These are phyloP conservation scores for Plasmodium chabaudi DNA, from an alignment of 169 alveolate species.

Conservation along the genomic window DNA sequence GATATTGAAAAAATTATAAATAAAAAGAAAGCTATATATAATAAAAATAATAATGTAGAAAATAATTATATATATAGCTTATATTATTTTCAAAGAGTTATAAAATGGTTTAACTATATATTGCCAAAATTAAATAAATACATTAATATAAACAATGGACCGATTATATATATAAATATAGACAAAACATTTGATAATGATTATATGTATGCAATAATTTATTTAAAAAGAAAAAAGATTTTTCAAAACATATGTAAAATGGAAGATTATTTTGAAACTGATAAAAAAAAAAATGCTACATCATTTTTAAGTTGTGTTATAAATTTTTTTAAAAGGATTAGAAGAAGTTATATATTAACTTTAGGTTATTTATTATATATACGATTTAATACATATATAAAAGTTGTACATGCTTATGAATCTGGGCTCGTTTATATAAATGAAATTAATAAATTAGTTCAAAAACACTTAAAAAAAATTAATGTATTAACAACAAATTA, in stretches of 20 bases:
- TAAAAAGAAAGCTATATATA: conserved; percentile 25
- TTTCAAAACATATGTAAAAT: conserved; percentile 39
- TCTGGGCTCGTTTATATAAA: conserved; percentile 42
- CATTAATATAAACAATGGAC: conserved; percentile 55
- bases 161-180: conserved; percentile 63
- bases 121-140: conserved; percentile 58
- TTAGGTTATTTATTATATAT: conserved; percentile 39
- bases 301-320: conserved; percentile 28
- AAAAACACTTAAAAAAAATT: conserved; percentile 52
- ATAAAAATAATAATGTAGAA: background rate
- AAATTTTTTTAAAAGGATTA: conserved; percentile 32
- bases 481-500: conserved; percentile 72
- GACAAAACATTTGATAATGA: conserved; percentile 72
- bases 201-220: conserved; percentile 60
- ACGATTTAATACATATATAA: conserved; percentile 51
- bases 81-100: conserved; percentile 49
- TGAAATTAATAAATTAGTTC: conserved; percentile 38
- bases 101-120: conserved; percentile 74
- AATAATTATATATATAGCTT: conserved; percentile 37
- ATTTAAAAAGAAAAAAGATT: conserved; percentile 35
- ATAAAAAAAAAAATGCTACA: background rate
- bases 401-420: conserved; percentile 53
- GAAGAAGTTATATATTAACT: conserved; percentile 67
- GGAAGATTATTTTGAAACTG: conserved; percentile 5
- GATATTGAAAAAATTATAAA: conserved; percentile 16